Evolutionary conservation across 2,329 filamentous ascomycete genomes (phyloP), one percentile per base, ranked within the genome.

Genomic region (Byssothecium circinans): DNA sequence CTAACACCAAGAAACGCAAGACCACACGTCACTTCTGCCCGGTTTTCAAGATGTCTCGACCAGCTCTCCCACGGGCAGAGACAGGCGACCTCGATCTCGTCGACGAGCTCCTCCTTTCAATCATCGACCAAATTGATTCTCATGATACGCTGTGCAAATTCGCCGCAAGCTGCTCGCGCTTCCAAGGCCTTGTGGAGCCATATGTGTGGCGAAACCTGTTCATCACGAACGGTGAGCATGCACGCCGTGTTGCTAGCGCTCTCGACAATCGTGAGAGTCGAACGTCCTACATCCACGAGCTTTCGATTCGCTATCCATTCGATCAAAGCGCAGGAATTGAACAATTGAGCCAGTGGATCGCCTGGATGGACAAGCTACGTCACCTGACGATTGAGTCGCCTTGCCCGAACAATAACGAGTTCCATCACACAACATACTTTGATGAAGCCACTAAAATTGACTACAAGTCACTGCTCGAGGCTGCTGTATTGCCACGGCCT

Each of bases 391-490:
- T 71, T 19, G 68, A 71, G 43, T 65, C 58, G 14, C 65, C 67
- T 0, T 71, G 68, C 47, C 65, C 65, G 11, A 71, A 71, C 38
- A 69, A 71, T 39, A 48, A 50, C n/a, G 64, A 64, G 29, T 69
- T 63, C 62, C 53, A 50, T 8, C 18, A 35, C 1, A 57, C 50
- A 3, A 37, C 49, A 2, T 46, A 54, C 20, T 70, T 68, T 41
- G 55, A 63, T 14, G 62, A 60, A 7, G 60, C 53, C 46, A 67
- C 65, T 8, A 54, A 57, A 22, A 66, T 70, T 4, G 55, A 70
- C 38, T 69, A 65, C 37, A 56, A 47, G n/a, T 54, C 63, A n/a
- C 42, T 70, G 19, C 52, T 71, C 19, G 58, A 60, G 25, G 53
- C 49, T 14, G 44, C 61, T 7, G 55, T 66, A 1, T 60, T 61